phyloP scores from a whole-genome alignment of 192 early-diverging fungal species.

The Cetraspora pellucida region DNA sequence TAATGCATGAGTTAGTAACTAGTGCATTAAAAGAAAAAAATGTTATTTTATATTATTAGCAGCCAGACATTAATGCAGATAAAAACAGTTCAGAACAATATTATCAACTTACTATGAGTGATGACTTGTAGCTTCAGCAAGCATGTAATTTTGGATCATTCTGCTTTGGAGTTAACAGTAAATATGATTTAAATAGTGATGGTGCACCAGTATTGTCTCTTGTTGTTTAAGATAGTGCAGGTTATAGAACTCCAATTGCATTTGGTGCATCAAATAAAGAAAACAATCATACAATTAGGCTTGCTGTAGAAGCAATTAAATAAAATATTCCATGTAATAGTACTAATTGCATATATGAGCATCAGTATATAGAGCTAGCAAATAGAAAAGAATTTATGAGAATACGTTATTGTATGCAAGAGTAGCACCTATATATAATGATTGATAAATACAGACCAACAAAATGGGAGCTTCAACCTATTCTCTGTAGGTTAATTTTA shows the following conservation, averaged over 20 bases:
- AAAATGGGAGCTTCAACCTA: not conserved
- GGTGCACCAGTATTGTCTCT: too few relatives aligned
- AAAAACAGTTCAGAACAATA: too few relatives aligned
- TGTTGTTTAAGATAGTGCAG: too few relatives aligned
- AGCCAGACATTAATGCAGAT: not conserved
- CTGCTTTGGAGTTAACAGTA: too few relatives aligned
- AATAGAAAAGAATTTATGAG: not conserved
- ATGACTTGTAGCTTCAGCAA: too few relatives aligned
- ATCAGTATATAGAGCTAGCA: not conserved
- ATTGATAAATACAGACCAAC: not conserved
- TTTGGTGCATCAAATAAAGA: not conserved
- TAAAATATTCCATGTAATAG: not conserved
- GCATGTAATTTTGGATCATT: too few relatives aligned
- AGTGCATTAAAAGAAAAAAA: not conserved
- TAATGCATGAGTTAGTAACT: not conserved
- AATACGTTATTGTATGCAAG: not conserved
- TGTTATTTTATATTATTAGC: not conserved
- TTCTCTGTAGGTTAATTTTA: not conserved
- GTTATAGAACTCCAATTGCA: not conserved
- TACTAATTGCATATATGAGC: not conserved
- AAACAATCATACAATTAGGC: not conserved
- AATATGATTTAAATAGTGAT: too few relatives aligned
- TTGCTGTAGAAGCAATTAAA: not conserved
- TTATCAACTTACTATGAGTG: too few relatives aligned
- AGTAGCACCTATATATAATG: not conserved